phyloP scores from a whole-genome alignment of 1,139 yeast species.

The Dujonia santamariae region DNA sequence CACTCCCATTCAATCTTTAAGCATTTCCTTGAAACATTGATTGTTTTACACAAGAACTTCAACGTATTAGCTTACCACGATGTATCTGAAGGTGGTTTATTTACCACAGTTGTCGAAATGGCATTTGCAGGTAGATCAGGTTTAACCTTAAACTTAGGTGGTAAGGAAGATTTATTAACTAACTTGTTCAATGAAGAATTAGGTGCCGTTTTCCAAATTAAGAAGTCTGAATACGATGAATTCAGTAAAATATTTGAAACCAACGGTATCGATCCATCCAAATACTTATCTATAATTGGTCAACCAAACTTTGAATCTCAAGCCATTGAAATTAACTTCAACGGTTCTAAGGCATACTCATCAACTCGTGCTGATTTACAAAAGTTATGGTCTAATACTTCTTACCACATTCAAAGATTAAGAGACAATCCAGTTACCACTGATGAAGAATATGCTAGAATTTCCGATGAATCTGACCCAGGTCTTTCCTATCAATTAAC shows the following conservation, averaged over 20 bases:
- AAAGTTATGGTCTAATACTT: conserved; percentile 83
- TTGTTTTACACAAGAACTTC: conserved; percentile 64
- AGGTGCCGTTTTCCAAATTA: conserved; percentile 94
- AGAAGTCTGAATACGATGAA: conserved; percentile 45
- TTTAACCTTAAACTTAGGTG: conserved; percentile 42
- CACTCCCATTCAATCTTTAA: conserved; percentile 64
- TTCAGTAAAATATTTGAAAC: conserved; percentile 54
- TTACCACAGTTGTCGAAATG: conserved; percentile 88
- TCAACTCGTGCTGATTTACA: conserved; percentile 71
- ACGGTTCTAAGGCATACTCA: conserved; percentile 45
- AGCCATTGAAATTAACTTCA: conserved; percentile 44
- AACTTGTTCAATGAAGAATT: conserved; percentile 86
- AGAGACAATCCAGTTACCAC: conserved; percentile 95
- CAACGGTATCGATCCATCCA: conserved; percentile 54
- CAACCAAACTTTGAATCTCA: conserved; percentile 57
- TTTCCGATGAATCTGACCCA: conserved; percentile 81
- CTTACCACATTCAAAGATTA: conserved; percentile 83
- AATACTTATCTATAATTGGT: conserved; percentile 63
- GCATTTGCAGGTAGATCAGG: conserved; percentile 96
- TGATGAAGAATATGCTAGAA: conserved; percentile 74
- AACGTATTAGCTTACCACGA: conserved; percentile 91
- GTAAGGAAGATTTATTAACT: conserved; percentile 40
- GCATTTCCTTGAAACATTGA: conserved; percentile 65
- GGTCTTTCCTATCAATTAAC: conserved; percentile 84
- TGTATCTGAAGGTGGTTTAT: conserved; percentile 94